Conservation (phyloP, 345 rosid species). For the Citrus unshiu region DNA sequence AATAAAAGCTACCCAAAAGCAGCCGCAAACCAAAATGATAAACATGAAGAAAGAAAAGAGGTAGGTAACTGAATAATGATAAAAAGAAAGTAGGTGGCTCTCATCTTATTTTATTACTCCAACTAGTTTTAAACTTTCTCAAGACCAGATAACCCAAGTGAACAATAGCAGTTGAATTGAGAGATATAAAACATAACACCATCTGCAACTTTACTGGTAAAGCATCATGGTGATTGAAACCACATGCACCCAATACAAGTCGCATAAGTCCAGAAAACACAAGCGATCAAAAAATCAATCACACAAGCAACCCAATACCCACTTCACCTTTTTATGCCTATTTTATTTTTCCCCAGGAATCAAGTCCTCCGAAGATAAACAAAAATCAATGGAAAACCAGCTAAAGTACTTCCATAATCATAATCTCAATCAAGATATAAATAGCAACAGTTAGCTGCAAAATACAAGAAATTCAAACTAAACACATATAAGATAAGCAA, state of each 20-base stretch:
- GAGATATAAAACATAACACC: neutral
- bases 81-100: neutral
- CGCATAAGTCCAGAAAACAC: neutral
- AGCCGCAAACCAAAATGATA: neutral
- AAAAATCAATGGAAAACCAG: neutral
- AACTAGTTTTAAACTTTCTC: neutral
- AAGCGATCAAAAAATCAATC: neutral
- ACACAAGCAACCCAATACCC: neutral
- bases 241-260: neutral
- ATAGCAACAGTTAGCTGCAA: neutral
- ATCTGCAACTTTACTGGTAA: neutral
- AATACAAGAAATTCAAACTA: neutral
- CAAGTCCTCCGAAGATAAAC: neutral
- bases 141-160: neutral
- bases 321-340: neutral
- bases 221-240: neutral
- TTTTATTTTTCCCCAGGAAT: neutral
- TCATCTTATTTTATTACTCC: neutral
- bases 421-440: neutral
- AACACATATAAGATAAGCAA: neutral
- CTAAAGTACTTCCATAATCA: neutral
- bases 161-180: constrained; percentile 2
- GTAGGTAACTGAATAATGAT: neutral
- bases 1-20: neutral
- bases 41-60: neutral